Percentiles rank a stretch among this genome's conserved stretches.
Evolutionary conservation across 371 early-diverging fungal species (phyloP).

Genomic region (Apophysomyces variabilis): DNA sequence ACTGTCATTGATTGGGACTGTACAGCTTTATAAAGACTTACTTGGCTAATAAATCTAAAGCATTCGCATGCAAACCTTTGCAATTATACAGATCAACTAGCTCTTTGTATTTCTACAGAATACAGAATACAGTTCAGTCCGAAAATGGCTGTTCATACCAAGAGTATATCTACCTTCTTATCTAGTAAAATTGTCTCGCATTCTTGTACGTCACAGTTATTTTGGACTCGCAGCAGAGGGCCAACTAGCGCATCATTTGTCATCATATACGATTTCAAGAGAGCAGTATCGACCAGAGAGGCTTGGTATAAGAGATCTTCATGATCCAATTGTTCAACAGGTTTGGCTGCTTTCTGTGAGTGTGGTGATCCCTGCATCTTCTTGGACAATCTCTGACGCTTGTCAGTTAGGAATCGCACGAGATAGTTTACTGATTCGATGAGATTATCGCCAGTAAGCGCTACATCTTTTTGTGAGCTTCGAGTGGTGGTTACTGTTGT

Average conservation of each 20-base stretch:
- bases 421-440: conserved; percentile 68
- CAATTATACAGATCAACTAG: conserved; percentile 90
- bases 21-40: conserved; percentile 13
- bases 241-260: conserved; percentile 84
- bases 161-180: conserved; percentile 55
- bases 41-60: conserved; percentile 77
- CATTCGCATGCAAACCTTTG: conserved; percentile 86
- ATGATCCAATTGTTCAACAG: conserved; percentile 32
- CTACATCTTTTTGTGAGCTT: conserved; percentile 29
- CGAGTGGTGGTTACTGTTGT: conserved; percentile 23
- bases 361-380: conserved; percentile 29
- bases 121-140: neutral
- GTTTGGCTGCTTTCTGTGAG: conserved; percentile 13
- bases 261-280: conserved; percentile 84
- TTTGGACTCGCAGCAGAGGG: conserved; percentile 83
- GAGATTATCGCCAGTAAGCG: conserved; percentile 49
- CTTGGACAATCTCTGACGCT: conserved; percentile 65
- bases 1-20: neutral
- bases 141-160: neutral
- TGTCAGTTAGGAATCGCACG: conserved; percentile 74
- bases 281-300: conserved; percentile 87
- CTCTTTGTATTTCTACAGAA: conserved; percentile 73
- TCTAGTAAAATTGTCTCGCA: conserved; percentile 78
- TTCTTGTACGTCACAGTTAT: conserved; percentile 86
- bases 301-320: conserved; percentile 59